phyloP scores from a whole-genome alignment of 176 grass and related monocot species.

The Chrysopogon serrulatus region DNA sequence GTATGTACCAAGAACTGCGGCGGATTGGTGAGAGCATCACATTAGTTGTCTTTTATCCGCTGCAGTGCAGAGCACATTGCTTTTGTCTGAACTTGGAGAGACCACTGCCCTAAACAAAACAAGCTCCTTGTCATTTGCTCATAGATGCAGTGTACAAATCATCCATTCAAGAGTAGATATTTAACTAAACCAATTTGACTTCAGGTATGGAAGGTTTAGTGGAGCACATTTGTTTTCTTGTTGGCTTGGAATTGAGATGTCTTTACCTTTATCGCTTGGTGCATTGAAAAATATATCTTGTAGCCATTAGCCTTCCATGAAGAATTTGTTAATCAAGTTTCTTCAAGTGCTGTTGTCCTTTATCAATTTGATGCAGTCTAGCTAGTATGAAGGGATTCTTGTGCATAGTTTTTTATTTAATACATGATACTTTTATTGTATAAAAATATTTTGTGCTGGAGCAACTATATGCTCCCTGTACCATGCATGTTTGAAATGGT shows the following conservation, averaged over 20 bases:
- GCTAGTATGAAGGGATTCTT: neutral
- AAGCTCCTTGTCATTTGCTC: neutral
- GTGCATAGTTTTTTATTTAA: neutral
- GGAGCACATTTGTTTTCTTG: neutral
- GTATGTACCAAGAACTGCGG: too few relatives aligned
- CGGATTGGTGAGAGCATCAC: too few relatives aligned
- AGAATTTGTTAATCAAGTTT: neutral
- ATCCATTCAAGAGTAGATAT: neutral
- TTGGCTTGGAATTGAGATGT: neutral
- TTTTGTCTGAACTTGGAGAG: neutral
- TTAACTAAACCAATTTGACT: neutral
- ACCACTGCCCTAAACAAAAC: slow-evolving; percentile 1
- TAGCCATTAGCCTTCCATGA: neutral
- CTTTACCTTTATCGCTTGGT: neutral
- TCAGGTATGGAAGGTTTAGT: neutral
- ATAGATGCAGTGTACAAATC: neutral
- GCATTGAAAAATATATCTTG: neutral
- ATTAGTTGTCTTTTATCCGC: too few relatives aligned
- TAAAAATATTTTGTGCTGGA: too few relatives aligned
- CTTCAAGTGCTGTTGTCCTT: neutral
- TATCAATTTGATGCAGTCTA: neutral
- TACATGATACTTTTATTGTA: neutral
- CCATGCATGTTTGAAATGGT: too few relatives aligned
- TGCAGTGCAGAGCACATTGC: neutral
- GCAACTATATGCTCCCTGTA: too few relatives aligned